These are phyloP conservation scores for Starmerella vitae DNA, from an alignment of 805 yeast genomes.

Conservation along the genomic window DNA sequence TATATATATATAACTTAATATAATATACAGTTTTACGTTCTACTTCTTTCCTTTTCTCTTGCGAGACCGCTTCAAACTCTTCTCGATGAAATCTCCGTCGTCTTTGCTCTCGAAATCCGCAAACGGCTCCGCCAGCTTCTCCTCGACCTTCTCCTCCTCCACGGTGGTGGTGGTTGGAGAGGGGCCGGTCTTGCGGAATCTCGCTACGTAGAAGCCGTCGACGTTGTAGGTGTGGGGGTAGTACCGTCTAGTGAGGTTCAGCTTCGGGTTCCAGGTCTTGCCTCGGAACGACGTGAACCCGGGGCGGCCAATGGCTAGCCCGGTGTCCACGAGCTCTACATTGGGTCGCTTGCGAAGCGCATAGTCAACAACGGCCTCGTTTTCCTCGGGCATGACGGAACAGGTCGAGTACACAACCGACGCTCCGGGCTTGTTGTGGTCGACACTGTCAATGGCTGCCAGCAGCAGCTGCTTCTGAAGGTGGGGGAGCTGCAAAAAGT, in stretches of 20 bases:
- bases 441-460: slow-evolving; percentile 95
- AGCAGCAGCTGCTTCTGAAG: slow-evolving; percentile 84
- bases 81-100: slow-evolving; percentile 59
- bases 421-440: slow-evolving; percentile 70
- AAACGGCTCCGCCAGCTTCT: slow-evolving; percentile 73
- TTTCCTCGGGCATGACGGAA: slow-evolving; percentile 96
- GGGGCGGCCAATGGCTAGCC: slow-evolving; percentile 84
- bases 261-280: slow-evolving; percentile 65
- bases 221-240: slow-evolving; percentile 98
- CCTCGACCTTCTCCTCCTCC: slow-evolving; percentile 57
- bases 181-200: slow-evolving; percentile 79
- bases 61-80: slow-evolving; percentile 31
- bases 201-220: slow-evolving; percentile 96
- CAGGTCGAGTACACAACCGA: slow-evolving; percentile 93
- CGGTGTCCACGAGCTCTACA: slow-evolving; percentile 85
- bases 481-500: slow-evolving; percentile 92
- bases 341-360: slow-evolving; percentile 93
- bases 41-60: slow-evolving; percentile 27
- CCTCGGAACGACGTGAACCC: slow-evolving; percentile 93
- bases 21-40: too few relatives aligned
- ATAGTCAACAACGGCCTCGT: slow-evolving; percentile 96
- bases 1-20: too few relatives aligned
- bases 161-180: slow-evolving; percentile 73
- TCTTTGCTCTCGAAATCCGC: slow-evolving; percentile 66
- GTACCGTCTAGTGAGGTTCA: slow-evolving; percentile 80